These are phyloP conservation scores for Phaeolepiota aurea DNA, from an alignment of 768 basidiomycete genomes.

Conservation along the genomic window DNA sequence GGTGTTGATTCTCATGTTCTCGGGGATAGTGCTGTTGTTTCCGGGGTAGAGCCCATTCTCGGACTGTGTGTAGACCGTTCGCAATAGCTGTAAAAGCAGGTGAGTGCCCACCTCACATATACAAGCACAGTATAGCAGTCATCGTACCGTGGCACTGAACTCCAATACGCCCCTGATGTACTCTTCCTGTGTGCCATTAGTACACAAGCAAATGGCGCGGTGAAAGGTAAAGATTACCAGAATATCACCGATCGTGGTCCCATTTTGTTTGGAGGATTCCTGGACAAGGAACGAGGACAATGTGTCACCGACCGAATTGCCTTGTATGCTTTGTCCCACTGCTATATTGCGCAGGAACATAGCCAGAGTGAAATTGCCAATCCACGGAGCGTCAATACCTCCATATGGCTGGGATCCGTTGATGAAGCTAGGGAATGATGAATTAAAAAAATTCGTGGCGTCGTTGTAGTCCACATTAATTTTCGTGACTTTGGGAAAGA, in stretches of 20 bases:
- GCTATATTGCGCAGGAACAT: constrained; percentile 11
- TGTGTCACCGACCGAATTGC: constrained; percentile 12
- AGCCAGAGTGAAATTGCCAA: constrained; percentile 11
- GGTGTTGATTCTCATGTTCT: constrained; percentile 9
- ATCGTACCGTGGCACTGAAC: constrained; percentile 14
- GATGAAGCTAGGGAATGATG: constrained; percentile 12
- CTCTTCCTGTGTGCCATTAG: constrained; percentile 5
- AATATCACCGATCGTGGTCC: constrained; percentile 7
- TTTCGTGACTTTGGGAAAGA: constrained; percentile 10
- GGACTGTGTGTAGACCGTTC: constrained; percentile 11
- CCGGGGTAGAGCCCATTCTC: constrained; percentile 9
- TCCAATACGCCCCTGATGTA: constrained; percentile 15
- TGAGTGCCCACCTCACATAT: too few species aligned
- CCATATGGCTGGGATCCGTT: constrained; percentile 9
- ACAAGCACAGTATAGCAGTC: too few species aligned
- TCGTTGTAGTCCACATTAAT: constrained; percentile 11
- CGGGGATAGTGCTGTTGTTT: constrained; percentile 8
- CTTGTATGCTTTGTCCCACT: constrained; percentile 9
- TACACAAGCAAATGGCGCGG: neutral
- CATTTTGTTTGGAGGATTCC: constrained; percentile 5
- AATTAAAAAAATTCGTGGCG: constrained; percentile 9
- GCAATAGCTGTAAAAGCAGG: constrained; percentile 9
- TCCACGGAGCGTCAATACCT: constrained; percentile 9
- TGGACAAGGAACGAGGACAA: constrained; percentile 9
- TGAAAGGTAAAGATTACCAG: constrained; percentile 6